These are phyloP conservation scores for Camelina hispida DNA, from an alignment of 345 rosid species.

Conservation along the genomic window DNA sequence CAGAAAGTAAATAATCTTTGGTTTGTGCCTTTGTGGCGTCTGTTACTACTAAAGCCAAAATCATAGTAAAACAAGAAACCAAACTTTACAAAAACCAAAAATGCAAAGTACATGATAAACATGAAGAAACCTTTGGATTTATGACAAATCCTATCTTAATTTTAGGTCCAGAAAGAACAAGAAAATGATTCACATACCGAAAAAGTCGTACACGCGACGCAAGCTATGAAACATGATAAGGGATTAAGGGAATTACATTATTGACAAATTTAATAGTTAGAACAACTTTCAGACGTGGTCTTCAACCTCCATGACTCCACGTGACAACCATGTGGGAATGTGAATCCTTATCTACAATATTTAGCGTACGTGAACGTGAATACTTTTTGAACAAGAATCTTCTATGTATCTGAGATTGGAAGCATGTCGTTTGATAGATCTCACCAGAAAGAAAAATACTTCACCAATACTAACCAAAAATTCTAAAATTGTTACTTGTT, in stretches of 20 bases:
- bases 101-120: too few relatives aligned
- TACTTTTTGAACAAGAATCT: neutral
- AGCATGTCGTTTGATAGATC: slow-evolving; percentile 14
- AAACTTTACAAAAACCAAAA: too few relatives aligned
- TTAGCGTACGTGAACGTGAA: neutral
- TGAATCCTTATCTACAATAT: neutral
- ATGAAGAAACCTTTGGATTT: too few relatives aligned
- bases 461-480: neutral
- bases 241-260: neutral
- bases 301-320: neutral
- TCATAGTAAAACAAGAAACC: neutral
- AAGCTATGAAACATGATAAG: neutral
- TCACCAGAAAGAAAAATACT: neutral
- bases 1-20: neutral
- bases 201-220: neutral
- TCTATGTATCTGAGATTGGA: neutral
- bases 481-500: neutral
- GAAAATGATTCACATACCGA: neutral
- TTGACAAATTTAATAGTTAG: neutral
- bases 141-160: too few relatives aligned
- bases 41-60: neutral
- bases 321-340: slow-evolving; percentile 15
- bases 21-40: neutral
- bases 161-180: too few relatives aligned
- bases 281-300: neutral